Conservation (phyloP, 495 filamentous ascomycete species). For the Letharia columbiana region DNA sequence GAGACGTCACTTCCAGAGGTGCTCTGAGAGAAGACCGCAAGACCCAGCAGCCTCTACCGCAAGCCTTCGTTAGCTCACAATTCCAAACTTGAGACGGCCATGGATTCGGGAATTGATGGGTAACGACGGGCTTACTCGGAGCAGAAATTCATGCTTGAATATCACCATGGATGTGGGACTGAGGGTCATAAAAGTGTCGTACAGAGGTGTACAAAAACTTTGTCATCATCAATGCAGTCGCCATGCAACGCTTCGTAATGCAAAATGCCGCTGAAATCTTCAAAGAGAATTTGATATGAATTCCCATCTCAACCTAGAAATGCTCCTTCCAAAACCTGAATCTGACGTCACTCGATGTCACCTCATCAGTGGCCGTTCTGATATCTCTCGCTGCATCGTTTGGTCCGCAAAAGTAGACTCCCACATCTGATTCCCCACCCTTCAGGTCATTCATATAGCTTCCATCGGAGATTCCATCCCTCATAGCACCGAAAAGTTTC, state of each 20-base stretch:
- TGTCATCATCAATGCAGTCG: conserved; percentile 1
- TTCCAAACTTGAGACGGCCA: not conserved
- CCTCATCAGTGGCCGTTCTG: conserved; percentile 62
- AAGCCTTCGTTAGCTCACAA: not conserved
- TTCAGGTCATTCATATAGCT: conserved; percentile 79
- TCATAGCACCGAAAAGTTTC: conserved; percentile 74
- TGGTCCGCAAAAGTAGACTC: conserved; percentile 96
- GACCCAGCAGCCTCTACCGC: no score
- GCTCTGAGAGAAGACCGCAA: no score
- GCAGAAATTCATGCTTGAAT: not conserved
- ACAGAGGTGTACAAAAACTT: not conserved
- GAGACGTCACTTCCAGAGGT: no score
- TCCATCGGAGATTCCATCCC: conserved; percentile 73
- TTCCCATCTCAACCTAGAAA: conserved; percentile 34
- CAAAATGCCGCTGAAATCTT: not conserved
- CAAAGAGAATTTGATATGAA: not conserved
- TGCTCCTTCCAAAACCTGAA: conserved; percentile 99
- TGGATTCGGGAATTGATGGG: not conserved
- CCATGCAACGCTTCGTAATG: conserved; percentile 3
- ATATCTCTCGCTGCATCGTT: conserved; percentile 77
- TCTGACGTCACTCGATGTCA: conserved; percentile 65
- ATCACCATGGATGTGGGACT: not conserved
- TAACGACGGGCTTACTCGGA: not conserved
- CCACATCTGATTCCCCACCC: conserved; percentile 62
- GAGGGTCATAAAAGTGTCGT: not conserved